Conservation (phyloP, 108 stramenopile genomes). For the Nitzschia sp. region DNA sequence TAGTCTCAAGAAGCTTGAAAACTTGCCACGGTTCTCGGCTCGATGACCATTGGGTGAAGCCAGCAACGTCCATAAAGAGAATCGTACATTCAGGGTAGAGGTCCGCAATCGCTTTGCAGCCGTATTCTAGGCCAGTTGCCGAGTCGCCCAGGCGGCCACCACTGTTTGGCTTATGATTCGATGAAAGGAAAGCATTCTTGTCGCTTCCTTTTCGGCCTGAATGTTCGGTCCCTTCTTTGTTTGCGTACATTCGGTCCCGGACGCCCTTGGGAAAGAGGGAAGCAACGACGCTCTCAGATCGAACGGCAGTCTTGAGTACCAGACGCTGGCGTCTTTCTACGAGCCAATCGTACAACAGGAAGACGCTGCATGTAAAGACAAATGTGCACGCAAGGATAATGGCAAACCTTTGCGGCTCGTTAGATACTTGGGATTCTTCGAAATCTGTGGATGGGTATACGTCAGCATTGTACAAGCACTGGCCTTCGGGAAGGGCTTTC, state of each 20-base stretch:
- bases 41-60: constrained; percentile 16
- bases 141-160: not conserved
- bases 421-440: not conserved
- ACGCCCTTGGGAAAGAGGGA: constrained; percentile 5
- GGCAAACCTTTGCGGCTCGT: not conserved
- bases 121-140: too few relatives aligned
- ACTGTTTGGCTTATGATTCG: not conserved
- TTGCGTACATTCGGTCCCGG: constrained; percentile 7
- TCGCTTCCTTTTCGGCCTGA: not conserved
- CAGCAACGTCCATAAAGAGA: constrained; percentile 4
- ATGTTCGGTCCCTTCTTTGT: not conserved
- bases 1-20: constrained; percentile 10
- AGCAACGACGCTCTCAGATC: not conserved
- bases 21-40: constrained; percentile 17
- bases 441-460: constrained; percentile 1
- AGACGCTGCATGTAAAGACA: not conserved
- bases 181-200: not conserved
- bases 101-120: constrained; percentile 6
- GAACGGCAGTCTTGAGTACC: not conserved
- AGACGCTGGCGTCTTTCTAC: constrained; percentile 4
- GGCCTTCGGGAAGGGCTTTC: not conserved
- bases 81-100: constrained; percentile 5
- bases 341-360: not conserved
- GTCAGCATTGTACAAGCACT: constrained; percentile 1
- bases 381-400: not conserved